Evolutionary conservation across 108 stramenopile genomes (phyloP), one percentile per base, ranked within the genome.

Genomic region (Craspedostauros australis): DNA sequence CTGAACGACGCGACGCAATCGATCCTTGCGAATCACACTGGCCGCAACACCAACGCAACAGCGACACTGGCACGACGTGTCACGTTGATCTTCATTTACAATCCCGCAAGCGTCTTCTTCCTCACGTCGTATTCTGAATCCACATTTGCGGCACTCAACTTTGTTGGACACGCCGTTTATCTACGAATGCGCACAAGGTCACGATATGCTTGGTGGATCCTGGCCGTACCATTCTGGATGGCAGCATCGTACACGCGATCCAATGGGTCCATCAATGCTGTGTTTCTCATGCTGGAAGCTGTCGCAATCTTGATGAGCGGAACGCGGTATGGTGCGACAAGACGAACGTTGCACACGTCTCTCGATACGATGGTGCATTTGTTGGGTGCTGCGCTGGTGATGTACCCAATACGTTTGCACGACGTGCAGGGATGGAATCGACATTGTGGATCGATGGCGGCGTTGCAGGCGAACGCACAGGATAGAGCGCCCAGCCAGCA

Each of bases 81-180:
- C 22, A 45, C 46, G 56, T 23, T 77, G 64, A 61, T 66, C 16
- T 64, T 64, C 59, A 38, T 82, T 64, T 68, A 74, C 64, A 93
- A 93, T 54, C 91, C 91, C 36, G 86, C 91, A 15, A 70, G 60
- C 38, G 77, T 93, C 9, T 93, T 93, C 57, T 93, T 93, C 77
- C 65, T 62, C 26, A 55, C 81, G 5, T 76, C 78, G 9, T 93
- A 93, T 64, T 87, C 87, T 12, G 91, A 93, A 66, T 73, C 85
- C 2, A 29, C 80, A 1, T 93, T 88, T 76, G 65, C 75, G 22
- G 64, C 73, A 43, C 36, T 75, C 3, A 78, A 76, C 19, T 80
- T 91, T 48, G 29, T 44, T 5, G 88, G 83, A 9, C 57, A 64
- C 57, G 46, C 48, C 22, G 8, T 57, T 14, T 41, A 43, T 49